These are phyloP conservation scores for Puccinia coronata DNA, from an alignment of 1,284 basidiomycete genomes.

Conservation along the genomic window DNA sequence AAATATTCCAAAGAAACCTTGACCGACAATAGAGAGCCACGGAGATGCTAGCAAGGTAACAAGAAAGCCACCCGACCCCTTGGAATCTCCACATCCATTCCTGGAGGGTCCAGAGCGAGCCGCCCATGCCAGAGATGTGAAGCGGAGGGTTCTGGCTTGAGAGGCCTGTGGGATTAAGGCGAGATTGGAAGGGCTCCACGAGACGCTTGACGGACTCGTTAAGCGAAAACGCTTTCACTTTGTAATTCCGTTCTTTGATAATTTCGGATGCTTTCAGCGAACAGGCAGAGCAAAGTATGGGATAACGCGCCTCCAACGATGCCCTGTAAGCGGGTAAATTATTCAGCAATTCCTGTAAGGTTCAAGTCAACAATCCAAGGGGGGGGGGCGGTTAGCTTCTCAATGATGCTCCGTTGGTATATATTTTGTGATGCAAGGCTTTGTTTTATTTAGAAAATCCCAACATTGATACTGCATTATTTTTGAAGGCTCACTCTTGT, in stretches of 20 bases:
- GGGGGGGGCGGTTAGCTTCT: not conserved
- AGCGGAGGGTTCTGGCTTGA: not conserved
- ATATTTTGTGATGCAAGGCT: not conserved
- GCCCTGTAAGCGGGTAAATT: slow-evolving; percentile 71
- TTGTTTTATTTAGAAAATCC: no score
- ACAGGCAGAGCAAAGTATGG: slow-evolving; percentile 76
- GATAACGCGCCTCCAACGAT: slow-evolving; percentile 76
- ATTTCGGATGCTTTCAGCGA: slow-evolving; percentile 75
- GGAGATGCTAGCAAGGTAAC: slow-evolving; percentile 30
- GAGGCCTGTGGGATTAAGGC: not conserved
- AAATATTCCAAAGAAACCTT: not conserved
- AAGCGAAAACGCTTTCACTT: slow-evolving; percentile 76
- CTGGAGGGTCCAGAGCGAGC: slow-evolving; percentile 36
- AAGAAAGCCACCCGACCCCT: slow-evolving; percentile 24
- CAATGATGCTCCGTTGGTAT: not conserved
- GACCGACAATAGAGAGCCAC: slow-evolving; percentile 38
- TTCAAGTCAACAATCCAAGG: slow-evolving; percentile 36
- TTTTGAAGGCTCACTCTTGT: slow-evolving; percentile 33
- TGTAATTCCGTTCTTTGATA: slow-evolving; percentile 72
- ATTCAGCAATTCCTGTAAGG: slow-evolving; percentile 63
- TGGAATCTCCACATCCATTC: slow-evolving; percentile 45
- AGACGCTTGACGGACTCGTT: slow-evolving; percentile 23
- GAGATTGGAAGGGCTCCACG: not conserved
- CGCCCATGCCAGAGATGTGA: slow-evolving; percentile 40
- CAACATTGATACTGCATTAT: no score